A percentile compares a stretch with the other conserved stretches of the same genome.
Conservation (phyloP, 192 early-diverging fungal genomes). For the Coemansia nantahalensis region DNA sequence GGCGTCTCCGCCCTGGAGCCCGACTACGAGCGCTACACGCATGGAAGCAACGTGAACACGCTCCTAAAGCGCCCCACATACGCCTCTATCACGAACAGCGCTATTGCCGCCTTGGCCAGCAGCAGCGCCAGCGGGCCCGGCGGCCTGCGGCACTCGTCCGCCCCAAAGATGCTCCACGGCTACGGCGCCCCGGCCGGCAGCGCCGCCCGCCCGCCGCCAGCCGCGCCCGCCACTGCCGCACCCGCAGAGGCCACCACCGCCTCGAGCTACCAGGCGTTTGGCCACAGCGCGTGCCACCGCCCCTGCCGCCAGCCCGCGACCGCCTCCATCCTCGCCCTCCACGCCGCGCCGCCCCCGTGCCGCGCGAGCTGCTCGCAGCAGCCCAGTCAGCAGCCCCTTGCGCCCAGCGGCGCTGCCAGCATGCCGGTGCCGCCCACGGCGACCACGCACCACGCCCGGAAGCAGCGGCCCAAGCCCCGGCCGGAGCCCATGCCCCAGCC, state of each 20-base stretch:
- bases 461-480: background rate
- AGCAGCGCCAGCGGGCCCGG: constrained; percentile 7
- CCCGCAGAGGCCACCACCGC: background rate
- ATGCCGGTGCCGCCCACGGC: background rate
- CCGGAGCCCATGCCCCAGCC: background rate
- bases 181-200: constrained; percentile 2
- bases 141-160: constrained; percentile 1
- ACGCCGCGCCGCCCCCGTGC: background rate
- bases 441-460: constrained; percentile 3
- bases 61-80: constrained; percentile 25
- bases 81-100: constrained; percentile 11
- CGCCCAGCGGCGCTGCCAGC: constrained; percentile 1
- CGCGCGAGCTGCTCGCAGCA: background rate
- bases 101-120: constrained; percentile 15
- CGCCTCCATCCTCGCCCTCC: constrained; percentile 25
- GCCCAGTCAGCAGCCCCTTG: constrained; percentile 6
- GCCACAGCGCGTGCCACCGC: constrained; percentile 15
- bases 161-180: constrained; percentile 10
- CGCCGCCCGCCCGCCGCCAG: background rate
- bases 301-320: constrained; percentile 16
- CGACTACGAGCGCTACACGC: constrained; percentile 21
- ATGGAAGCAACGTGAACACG: constrained; percentile 23
- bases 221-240: background rate
- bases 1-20: constrained; percentile 8
- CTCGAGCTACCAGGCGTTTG: constrained; percentile 29